Evolutionary conservation across 2,329 filamentous ascomycete species (phyloP).

Genomic region (Chaetomium globosum): DNA sequence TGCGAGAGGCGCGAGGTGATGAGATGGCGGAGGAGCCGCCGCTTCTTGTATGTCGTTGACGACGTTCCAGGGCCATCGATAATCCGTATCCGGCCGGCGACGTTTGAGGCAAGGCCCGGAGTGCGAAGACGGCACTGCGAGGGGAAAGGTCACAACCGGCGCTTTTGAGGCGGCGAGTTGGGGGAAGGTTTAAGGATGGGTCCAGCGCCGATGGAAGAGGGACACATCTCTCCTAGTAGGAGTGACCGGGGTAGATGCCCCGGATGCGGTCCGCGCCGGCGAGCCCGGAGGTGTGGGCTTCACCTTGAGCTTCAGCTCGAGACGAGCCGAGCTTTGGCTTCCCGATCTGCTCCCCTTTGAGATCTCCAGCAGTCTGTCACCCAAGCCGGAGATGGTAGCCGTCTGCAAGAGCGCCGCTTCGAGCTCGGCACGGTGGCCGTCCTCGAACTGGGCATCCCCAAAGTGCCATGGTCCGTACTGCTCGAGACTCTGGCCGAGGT

Average conservation of each 20-base stretch:
- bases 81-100: constrained; percentile 54
- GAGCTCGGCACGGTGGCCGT: constrained; percentile 28
- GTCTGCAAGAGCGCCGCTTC: constrained; percentile 35
- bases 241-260: not conserved
- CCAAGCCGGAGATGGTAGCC: constrained; percentile 26
- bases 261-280: not conserved
- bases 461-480: constrained; percentile 38
- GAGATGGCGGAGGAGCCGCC: constrained; percentile 62
- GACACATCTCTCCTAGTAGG: not conserved
- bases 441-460: constrained; percentile 29
- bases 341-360: constrained; percentile 22
- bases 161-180: not conserved
- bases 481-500: constrained; percentile 33
- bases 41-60: constrained; percentile 64
- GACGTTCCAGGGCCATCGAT: constrained; percentile 61
- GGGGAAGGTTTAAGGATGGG: constrained; percentile 14
- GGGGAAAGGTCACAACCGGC: constrained; percentile 26
- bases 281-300: not conserved
- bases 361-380: constrained; percentile 28
- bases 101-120: constrained; percentile 49
- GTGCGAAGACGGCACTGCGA: not conserved
- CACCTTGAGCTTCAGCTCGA: constrained; percentile 17
- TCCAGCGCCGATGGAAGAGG: constrained; percentile 1
- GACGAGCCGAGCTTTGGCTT: not conserved
- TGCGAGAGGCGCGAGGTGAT: constrained; percentile 71